A percentile compares a stretch with the other conserved stretches of the same genome.
Evolutionary conservation across 139 green algal species (phyloP).

Genomic region (Gonium pectorale): DNA sequence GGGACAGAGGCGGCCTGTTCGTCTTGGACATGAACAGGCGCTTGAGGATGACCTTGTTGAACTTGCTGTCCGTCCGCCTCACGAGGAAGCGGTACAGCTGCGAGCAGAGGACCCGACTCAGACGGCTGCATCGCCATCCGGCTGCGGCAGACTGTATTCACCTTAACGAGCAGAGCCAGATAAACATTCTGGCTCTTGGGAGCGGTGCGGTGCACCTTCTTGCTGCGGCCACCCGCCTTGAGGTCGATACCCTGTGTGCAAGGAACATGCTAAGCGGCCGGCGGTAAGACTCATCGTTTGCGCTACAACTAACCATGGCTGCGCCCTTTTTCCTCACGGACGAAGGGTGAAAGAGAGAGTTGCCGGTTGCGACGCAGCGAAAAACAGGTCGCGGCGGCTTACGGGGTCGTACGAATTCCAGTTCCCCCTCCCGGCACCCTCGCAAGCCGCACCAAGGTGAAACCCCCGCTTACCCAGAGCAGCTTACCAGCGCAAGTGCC

Average conservation of each 20-base stretch:
- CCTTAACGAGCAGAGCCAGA: constrained; percentile 99
- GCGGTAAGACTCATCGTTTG: too few species aligned
- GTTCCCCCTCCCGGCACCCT: too few species aligned
- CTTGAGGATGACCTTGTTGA: constrained; percentile 99
- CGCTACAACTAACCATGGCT: constrained; percentile 27
- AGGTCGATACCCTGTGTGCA: constrained; percentile 97
- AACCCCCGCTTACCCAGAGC: too few species aligned
- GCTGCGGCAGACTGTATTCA: constrained; percentile 41
- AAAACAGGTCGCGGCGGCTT: too few species aligned
- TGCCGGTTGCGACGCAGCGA: too few species aligned
- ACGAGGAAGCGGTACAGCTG: constrained; percentile 99
- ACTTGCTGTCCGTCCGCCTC: constrained; percentile 92
- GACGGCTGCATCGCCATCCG: too few species aligned
- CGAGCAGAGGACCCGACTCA: constrained; percentile 2
- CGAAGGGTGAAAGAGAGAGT: constrained; percentile 39
- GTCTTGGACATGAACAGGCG: constrained; percentile 95
- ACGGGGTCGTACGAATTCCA: too few species aligned
- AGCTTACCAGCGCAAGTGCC: too few species aligned
- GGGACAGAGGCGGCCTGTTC: constrained; percentile 95
- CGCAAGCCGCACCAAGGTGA: too few species aligned
- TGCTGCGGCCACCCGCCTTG: constrained; percentile 95
- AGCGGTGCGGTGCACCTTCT: constrained; percentile 88
- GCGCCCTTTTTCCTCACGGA: constrained; percentile 44
- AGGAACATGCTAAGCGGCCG: not conserved
- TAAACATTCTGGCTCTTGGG: constrained; percentile 99